These are phyloP conservation scores for Rosa hybrid DNA, from an alignment of 331 rosid genomes.

Conservation along the genomic window DNA sequence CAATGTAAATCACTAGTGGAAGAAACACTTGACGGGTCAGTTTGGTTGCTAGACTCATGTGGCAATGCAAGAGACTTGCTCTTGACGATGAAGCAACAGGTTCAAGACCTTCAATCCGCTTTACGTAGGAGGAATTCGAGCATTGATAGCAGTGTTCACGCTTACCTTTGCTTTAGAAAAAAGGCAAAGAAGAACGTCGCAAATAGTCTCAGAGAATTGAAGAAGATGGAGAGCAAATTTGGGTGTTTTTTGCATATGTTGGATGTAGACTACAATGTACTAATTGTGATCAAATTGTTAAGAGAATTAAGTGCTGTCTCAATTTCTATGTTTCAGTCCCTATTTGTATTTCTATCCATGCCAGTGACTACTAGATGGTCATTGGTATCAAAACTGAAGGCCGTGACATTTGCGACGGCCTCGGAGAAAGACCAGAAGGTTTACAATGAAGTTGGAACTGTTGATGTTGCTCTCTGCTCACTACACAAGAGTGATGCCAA, in stretches of 20 bases:
- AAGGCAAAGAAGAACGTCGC: conserved; percentile 61
- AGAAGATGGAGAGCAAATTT: conserved; percentile 48
- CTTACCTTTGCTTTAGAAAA: conserved; percentile 41
- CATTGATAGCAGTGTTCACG: conserved; percentile 23
- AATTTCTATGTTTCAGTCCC: conserved; percentile 47
- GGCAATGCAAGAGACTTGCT: conserved; percentile 37
- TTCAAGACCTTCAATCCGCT: conserved; percentile 36
- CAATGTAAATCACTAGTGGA: conserved; percentile 54
- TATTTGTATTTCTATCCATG: conserved; percentile 48
- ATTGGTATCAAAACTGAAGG: conserved; percentile 53
- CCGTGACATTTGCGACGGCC: conserved; percentile 22
- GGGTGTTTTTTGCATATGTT: conserved; percentile 12
- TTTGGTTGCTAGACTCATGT: conserved; percentile 47
- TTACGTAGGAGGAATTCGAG: conserved; percentile 32
- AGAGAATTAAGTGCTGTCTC: conserved; percentile 57
- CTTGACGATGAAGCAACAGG: conserved; percentile 30
- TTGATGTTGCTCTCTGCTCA: conserved; percentile 46
- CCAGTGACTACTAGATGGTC: conserved; percentile 46
- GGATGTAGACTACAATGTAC: conserved; percentile 44
- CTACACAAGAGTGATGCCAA: conserved; percentile 32
- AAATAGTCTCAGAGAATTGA: conserved; percentile 48
- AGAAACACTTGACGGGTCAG: conserved; percentile 52
- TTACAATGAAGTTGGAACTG: conserved; percentile 40
- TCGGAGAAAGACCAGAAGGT: conserved; percentile 43
- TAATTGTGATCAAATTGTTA: conserved; percentile 37